phyloP scores from a whole-genome alignment of 441 rosid species.

The Mallotus repandus region DNA sequence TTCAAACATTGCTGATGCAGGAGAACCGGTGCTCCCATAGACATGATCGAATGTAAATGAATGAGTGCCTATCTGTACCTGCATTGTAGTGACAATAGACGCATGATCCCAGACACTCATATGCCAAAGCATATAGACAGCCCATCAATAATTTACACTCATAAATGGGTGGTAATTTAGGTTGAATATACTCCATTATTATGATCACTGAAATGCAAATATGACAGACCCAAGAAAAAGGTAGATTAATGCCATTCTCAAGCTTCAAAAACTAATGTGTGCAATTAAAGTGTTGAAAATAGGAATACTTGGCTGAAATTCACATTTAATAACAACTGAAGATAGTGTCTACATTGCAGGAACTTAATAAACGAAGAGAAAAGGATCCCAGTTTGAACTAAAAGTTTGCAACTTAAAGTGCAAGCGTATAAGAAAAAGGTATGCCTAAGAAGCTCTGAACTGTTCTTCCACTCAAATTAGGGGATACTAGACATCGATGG shows the following conservation, averaged over 20 bases:
- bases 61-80: constrained; percentile 95
- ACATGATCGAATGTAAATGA: constrained; percentile 97
- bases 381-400: background rate
- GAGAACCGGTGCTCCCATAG: constrained; percentile 79
- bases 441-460: background rate
- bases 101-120: background rate
- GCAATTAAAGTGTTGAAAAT: background rate
- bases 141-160: background rate
- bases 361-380: background rate
- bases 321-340: background rate
- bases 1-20: constrained; percentile 75
- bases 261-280: background rate
- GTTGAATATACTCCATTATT: background rate
- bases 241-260: background rate
- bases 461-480: constrained; percentile 3
- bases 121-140: background rate
- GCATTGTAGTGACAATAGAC: constrained; percentile 23
- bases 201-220: background rate
- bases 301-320: constrained; percentile 1
- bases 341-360: background rate
- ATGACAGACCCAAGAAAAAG: background rate
- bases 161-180: background rate
- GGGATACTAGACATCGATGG: constrained; percentile 4
- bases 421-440: background rate
- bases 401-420: constrained; percentile 2